Evolutionary conservation across 441 rosid species (phyloP).

Genomic region (Euphorbia schlechtendalii): DNA sequence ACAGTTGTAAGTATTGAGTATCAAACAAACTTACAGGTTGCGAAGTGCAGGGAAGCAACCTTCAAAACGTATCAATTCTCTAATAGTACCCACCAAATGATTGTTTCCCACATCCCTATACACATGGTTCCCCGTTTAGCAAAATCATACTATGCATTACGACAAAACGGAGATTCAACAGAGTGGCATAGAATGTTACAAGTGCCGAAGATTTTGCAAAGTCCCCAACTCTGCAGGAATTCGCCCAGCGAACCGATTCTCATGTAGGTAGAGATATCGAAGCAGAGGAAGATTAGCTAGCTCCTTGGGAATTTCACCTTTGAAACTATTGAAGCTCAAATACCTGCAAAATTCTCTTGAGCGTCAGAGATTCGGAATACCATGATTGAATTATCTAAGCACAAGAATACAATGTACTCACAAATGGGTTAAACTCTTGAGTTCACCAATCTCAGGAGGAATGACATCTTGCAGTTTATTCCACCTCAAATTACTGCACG

Average conservation of each 20-base stretch:
- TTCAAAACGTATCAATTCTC: slow-evolving; percentile 87
- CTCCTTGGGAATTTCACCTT: slow-evolving; percentile 93
- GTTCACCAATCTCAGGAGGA: slow-evolving; percentile 88
- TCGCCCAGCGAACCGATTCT: slow-evolving; percentile 83
- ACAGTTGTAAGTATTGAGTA: slow-evolving; percentile 7
- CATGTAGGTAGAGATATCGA: slow-evolving; percentile 87
- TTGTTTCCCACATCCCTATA: slow-evolving; percentile 89
- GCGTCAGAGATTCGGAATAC: not conserved
- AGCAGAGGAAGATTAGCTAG: slow-evolving; percentile 85
- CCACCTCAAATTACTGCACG: slow-evolving; percentile 82
- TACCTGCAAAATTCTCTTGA: slow-evolving; percentile 37
- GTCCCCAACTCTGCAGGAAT: slow-evolving; percentile 81
- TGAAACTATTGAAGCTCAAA: slow-evolving; percentile 88
- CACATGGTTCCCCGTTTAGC: slow-evolving; percentile 5
- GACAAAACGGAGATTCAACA: not conserved
- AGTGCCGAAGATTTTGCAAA: slow-evolving; percentile 73
- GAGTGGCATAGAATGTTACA: slow-evolving; percentile 39
- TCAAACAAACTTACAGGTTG: slow-evolving; percentile 58
- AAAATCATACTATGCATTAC: not conserved
- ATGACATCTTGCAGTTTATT: slow-evolving; percentile 90
- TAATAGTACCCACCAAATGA: slow-evolving; percentile 86
- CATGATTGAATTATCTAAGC: not conserved
- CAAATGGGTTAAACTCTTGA: slow-evolving; percentile 90
- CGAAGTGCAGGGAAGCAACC: slow-evolving; percentile 85
- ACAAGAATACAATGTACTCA: slow-evolving; percentile 22